Conservation (phyloP, 352 stramenopile species). For the Globisporangium iwayamae region DNA sequence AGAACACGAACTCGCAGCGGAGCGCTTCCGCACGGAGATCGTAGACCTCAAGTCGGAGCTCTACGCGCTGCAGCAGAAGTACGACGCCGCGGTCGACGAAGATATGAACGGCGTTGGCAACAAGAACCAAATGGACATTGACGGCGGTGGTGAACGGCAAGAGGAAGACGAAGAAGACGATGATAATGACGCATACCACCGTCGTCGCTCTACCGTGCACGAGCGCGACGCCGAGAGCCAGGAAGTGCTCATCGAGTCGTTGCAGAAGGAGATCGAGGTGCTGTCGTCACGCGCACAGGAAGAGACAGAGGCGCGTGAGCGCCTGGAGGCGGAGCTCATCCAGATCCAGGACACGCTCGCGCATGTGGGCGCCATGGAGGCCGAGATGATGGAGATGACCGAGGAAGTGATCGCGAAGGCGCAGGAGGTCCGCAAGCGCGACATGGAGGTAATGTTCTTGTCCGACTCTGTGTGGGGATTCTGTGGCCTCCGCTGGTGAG, state of each 20-base stretch:
- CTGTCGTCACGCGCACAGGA: conserved; percentile 57
- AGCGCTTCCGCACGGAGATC: conserved; percentile 81
- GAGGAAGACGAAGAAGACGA: conserved; percentile 23
- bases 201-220: conserved; percentile 49
- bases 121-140: conserved; percentile 13
- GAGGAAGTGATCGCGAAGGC: conserved; percentile 77
- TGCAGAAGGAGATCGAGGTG: conserved; percentile 64
- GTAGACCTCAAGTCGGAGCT: conserved; percentile 86
- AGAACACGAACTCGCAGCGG: conserved; percentile 71
- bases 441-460: conserved; percentile 36
- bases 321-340: conserved; percentile 53
- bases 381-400: conserved; percentile 71
- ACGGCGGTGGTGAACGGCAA: conserved; percentile 18
- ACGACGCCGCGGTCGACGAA: conserved; percentile 20
- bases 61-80: conserved; percentile 67
- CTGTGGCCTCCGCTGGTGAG: neutral
- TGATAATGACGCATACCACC: conserved; percentile 20
- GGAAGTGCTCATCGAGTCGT: conserved; percentile 64
- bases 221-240: conserved; percentile 59
- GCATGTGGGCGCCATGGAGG: conserved; percentile 70
- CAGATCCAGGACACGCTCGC: conserved; percentile 56
- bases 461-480: neutral
- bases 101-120: conserved; percentile 13
- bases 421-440: conserved; percentile 58
- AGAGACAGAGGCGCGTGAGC: conserved; percentile 53